Percentiles rank a stretch among this genome's conserved stretches.
phyloP scores from a whole-genome alignment of 768 basidiomycete species.

The Boletus fagicola region DNA sequence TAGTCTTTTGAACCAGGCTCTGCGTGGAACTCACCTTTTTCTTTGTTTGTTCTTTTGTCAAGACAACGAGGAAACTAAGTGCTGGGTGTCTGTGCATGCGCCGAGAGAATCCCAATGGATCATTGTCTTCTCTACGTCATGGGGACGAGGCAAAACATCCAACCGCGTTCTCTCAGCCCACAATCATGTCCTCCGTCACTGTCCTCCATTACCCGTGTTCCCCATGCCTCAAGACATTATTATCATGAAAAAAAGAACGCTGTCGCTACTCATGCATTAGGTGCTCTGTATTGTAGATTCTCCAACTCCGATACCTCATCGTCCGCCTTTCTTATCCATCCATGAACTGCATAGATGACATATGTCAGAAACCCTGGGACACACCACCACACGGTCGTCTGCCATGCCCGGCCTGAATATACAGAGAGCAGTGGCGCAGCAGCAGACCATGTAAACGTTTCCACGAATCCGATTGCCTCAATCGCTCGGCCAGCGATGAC shows the following conservation, averaged over 20 bases:
- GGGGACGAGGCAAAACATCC: too few relatives aligned
- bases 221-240: not conserved
- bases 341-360: constrained; percentile 45
- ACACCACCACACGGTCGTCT: constrained; percentile 54
- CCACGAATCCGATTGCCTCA: constrained; percentile 32
- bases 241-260: not conserved
- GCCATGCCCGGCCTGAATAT: constrained; percentile 50
- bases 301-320: constrained; percentile 51
- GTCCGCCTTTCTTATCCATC: constrained; percentile 44
- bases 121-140: too few relatives aligned
- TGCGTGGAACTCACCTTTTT: too few relatives aligned
- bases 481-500: constrained; percentile 25
- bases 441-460: constrained; percentile 40
- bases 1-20: too few relatives aligned
- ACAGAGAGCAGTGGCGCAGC: constrained; percentile 50
- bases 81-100: not conserved
- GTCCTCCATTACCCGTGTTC: not conserved
- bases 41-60: too few relatives aligned
- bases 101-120: not conserved
- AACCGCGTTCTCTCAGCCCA: too few relatives aligned
- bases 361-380: constrained; percentile 43
- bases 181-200: too few relatives aligned
- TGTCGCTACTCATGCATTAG: constrained; percentile 43
- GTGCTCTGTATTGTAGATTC: constrained; percentile 51
- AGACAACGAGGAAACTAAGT: too few relatives aligned